Conservation (phyloP, 2,329 filamentous ascomycete species). For the Lachnellula arida region DNA sequence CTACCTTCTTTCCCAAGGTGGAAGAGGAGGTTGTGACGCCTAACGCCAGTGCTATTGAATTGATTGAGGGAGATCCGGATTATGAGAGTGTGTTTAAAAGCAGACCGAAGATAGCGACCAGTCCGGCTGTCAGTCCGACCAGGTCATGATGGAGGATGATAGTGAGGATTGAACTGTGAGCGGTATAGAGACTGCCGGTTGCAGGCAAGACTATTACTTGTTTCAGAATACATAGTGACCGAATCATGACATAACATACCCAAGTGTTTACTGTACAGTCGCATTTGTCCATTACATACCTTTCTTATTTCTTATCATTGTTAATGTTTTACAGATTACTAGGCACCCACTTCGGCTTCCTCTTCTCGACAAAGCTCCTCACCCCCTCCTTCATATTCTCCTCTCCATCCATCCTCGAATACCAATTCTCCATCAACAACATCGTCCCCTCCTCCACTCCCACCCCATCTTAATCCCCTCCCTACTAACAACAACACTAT, state of each 20-base stretch:
- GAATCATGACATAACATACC: too few species aligned
- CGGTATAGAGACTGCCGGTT: too few species aligned
- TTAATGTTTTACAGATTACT: conserved; percentile 49
- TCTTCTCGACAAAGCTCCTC: conserved; percentile 71
- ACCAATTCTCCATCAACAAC: conserved; percentile 53
- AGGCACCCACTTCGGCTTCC: conserved; percentile 62
- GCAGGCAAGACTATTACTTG: too few species aligned
- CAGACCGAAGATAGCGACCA: conserved; percentile 72
- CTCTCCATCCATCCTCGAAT: conserved; percentile 54
- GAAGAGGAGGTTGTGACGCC: conserved; percentile 40
- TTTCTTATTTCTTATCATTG: neutral
- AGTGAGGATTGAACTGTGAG: too few species aligned
- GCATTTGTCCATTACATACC: too few species aligned
- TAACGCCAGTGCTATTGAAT: conserved; percentile 27
- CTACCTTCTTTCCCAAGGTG: conserved; percentile 42
- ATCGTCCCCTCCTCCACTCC: conserved; percentile 59
- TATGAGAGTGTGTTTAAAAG: conserved; percentile 83
- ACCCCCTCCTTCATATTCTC: conserved; percentile 75
- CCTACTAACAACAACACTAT: too few species aligned
- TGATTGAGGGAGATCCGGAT: conserved; percentile 61
- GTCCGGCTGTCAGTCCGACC: conserved; percentile 45
- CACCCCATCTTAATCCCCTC: conserved; percentile 61
- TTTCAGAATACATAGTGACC: too few species aligned
- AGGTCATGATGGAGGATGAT: too few species aligned
- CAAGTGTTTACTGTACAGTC: too few species aligned